Base-by-base conservation (phyloP, 768 basidiomycete genomes). In the Hemileccinum rubropunctum region DNA sequence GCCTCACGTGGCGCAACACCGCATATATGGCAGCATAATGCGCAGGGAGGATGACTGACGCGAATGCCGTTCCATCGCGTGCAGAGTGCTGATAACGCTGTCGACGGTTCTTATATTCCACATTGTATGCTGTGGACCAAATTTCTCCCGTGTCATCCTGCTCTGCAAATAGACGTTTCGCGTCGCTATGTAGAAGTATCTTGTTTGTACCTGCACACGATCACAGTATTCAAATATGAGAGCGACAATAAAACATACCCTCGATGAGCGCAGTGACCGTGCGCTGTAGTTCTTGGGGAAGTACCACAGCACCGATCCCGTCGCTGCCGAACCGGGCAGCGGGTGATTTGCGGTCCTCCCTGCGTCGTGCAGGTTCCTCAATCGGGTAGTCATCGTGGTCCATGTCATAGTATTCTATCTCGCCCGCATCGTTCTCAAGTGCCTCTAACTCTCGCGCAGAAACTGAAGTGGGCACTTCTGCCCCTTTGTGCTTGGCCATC, bases 61-160 rank as follows among this genome's bases (percentile, higher is more conserved):
- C 86, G 64, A 93, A 95, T 5, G 92, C 92, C 21, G 87, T 83
- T 20, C 85, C 90, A 55, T 93, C 88, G 23, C 86, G 77, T 47
- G 79, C 75, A 35, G 73, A 72, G 65, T 88, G 87, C 23, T 77
- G 77, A 49, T 67, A 67, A 32, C 77, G 75, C 60, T 88, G 84
- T 45, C 72, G 69, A 36, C 73, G 70, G 12, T 83, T 84, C 54
- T 78, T 82, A 65, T 90, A 89, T 51, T 70, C 72, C 9, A 73
- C 72, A 48, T 82, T 72, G 61, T 83, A 86, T 10, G 74, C 58
- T 15, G 77, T 56, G 41, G 77, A 73, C 88, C 88, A 91, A 26
- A 49, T 53, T 47, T 74, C 66, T 12, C 65, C 65, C 14, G 59
- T 58, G 40, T 42, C 28, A 52, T 55, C 52, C 45, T 62, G 52